Percentiles rank a stretch among this genome's conserved stretches.
phyloP scores from a whole-genome alignment of 2,329 filamentous ascomycete genomes.

The Emergomyces orientalis region DNA sequence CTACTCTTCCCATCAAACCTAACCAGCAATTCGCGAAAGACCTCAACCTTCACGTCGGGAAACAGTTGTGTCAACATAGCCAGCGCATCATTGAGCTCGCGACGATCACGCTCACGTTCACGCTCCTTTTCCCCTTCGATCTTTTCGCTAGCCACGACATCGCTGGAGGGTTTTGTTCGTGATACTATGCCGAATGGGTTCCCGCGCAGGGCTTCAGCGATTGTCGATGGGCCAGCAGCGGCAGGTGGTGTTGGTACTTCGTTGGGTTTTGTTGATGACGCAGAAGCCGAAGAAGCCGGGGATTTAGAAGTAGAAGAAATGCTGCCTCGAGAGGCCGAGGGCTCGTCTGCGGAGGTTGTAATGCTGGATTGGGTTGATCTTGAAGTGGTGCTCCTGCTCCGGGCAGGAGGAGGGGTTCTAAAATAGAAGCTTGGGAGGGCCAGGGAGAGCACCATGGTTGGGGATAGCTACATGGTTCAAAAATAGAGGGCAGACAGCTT shows the following conservation, averaged over 20 bases:
- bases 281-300: not conserved
- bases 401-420: not conserved
- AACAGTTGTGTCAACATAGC: slow-evolving; percentile 35
- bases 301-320: not conserved
- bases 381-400: not conserved
- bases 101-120: slow-evolving; percentile 26
- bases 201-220: slow-evolving; percentile 37
- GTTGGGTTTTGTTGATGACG: not conserved
- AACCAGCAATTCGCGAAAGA: slow-evolving; percentile 39
- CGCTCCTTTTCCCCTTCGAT: slow-evolving; percentile 17
- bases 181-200: slow-evolving; percentile 32
- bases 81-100: slow-evolving; percentile 36
- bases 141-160: slow-evolving; percentile 3
- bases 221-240: slow-evolving; percentile 24
- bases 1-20: slow-evolving; percentile 40
- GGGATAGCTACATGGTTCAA: slow-evolving; percentile 26
- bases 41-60: slow-evolving; percentile 39
- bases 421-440: slow-evolving; percentile 28
- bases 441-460: slow-evolving; percentile 31
- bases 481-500: not conserved
- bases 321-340: not conserved
- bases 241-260: not conserved
- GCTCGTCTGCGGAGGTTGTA: not conserved
- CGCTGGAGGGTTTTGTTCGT: slow-evolving; percentile 8
- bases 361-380: not conserved